These are phyloP conservation scores for Eucalyptus erythrocorys DNA, from an alignment of 345 rosid genomes.

Conservation along the genomic window DNA sequence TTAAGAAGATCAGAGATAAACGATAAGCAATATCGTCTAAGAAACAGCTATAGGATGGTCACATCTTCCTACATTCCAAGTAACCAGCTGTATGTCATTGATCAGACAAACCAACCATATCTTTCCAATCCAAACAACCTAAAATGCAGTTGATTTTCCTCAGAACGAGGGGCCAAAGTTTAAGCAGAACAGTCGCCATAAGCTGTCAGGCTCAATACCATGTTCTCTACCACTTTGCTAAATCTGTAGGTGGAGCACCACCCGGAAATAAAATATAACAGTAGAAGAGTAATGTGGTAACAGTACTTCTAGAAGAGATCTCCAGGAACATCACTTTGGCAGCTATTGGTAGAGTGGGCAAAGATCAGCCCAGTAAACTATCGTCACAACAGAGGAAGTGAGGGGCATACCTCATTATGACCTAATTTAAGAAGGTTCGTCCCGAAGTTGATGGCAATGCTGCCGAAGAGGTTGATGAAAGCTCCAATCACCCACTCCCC, in stretches of 20 bases:
- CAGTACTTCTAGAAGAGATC: background rate
- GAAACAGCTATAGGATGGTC: background rate
- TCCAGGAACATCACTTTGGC: background rate
- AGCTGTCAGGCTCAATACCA: background rate
- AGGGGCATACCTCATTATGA: slow-evolving; percentile 60
- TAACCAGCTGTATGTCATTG: background rate
- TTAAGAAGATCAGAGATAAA: background rate
- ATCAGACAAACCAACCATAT: background rate
- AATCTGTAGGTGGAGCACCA: background rate
- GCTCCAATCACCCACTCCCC: slow-evolving; percentile 99
- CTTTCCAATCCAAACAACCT: background rate
- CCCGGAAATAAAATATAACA: background rate
- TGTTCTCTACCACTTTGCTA: background rate
- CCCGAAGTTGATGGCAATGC: slow-evolving; percentile 97
- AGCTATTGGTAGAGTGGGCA: background rate
- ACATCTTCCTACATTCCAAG: background rate
- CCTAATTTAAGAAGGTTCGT: slow-evolving; percentile 99
- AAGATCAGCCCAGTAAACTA: background rate
- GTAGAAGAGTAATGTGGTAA: background rate
- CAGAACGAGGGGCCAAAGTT: background rate
- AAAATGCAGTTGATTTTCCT: background rate
- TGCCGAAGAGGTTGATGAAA: slow-evolving; percentile 84
- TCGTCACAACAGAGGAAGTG: background rate
- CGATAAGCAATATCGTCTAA: background rate
- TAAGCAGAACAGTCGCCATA: background rate